Conservation (phyloP, 371 early-diverging fungal genomes). For the Mortierella sp. region DNA sequence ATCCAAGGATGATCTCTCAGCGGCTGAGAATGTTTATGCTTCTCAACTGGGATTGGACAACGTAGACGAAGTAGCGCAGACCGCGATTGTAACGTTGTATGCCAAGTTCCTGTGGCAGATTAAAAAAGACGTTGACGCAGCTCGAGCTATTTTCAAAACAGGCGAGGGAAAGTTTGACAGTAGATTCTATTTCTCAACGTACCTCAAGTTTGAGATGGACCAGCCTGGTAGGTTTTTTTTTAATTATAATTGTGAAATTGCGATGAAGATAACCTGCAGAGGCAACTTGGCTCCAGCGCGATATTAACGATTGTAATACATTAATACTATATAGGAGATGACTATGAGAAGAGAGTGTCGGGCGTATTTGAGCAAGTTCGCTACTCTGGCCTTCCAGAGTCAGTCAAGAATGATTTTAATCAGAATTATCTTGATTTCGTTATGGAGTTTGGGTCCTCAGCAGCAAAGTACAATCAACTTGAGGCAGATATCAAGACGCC, state of each 20-base stretch:
- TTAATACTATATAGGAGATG: conserved; percentile 43
- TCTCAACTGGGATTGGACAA: conserved; percentile 54
- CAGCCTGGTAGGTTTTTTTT: conserved; percentile 60
- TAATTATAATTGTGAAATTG: too few relatives aligned
- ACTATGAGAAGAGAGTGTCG: conserved; percentile 56
- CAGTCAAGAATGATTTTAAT: conserved; percentile 60
- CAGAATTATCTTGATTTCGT: conserved; percentile 64
- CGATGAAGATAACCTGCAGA: neutral
- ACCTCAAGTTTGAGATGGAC: conserved; percentile 71
- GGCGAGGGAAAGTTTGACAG: conserved; percentile 55
- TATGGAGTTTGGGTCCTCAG: conserved; percentile 61
- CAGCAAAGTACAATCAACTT: conserved; percentile 35
- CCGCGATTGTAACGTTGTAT: conserved; percentile 62
- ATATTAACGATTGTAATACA: neutral
- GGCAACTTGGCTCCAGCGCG: neutral
- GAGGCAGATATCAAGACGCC: conserved; percentile 38
- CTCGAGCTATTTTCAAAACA: conserved; percentile 60
- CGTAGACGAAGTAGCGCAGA: conserved; percentile 60
- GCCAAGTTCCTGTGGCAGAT: conserved; percentile 61
- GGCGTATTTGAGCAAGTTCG: conserved; percentile 63
- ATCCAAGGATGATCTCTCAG: conserved; percentile 47
- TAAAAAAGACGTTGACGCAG: conserved; percentile 59
- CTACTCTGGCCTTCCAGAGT: conserved; percentile 56
- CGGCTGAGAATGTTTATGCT: conserved; percentile 58
- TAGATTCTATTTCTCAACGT: conserved; percentile 66